Percentiles rank a stretch among this genome's conserved stretches.
These are phyloP conservation scores for Exserohilum turcica DNA, from an alignment of 2,329 filamentous ascomycete genomes.

Conservation along the genomic window DNA sequence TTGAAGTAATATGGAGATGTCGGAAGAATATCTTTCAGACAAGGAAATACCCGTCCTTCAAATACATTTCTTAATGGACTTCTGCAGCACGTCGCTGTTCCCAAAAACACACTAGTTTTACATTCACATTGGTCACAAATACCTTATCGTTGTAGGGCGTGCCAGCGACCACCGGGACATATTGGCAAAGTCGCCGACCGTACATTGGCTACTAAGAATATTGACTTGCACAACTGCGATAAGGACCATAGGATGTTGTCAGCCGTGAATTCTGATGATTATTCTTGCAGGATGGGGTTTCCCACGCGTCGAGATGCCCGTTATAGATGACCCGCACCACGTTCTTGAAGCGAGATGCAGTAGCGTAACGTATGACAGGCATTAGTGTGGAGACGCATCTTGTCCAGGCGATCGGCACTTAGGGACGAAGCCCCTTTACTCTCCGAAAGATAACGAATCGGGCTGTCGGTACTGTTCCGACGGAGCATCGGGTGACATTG, in stretches of 20 bases:
- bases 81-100: not conserved
- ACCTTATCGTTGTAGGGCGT: conserved; percentile 18
- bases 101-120: conserved; percentile 3
- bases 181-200: conserved; percentile 3
- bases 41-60: conserved; percentile 10
- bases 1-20: not conserved
- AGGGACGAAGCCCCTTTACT: not conserved
- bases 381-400: conserved; percentile 28
- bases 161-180: not conserved
- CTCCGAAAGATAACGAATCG: conserved; percentile 9
- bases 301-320: conserved; percentile 12
- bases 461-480: not conserved
- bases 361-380: conserved; percentile 19
- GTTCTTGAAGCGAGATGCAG: conserved; percentile 21
- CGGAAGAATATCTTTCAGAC: not conserved
- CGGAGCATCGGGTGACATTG: not conserved
- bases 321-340: conserved; percentile 3
- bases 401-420: conserved; percentile 12
- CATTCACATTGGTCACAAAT: conserved; percentile 25
- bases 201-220: not conserved
- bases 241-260: conserved; percentile 15
- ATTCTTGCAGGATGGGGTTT: conserved; percentile 11
- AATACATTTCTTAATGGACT: conserved; percentile 16
- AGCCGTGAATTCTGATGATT: conserved; percentile 2
- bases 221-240: conserved; percentile 19